Base-by-base conservation (phyloP, 495 filamentous ascomycete species). In the Letharia lupina region DNA sequence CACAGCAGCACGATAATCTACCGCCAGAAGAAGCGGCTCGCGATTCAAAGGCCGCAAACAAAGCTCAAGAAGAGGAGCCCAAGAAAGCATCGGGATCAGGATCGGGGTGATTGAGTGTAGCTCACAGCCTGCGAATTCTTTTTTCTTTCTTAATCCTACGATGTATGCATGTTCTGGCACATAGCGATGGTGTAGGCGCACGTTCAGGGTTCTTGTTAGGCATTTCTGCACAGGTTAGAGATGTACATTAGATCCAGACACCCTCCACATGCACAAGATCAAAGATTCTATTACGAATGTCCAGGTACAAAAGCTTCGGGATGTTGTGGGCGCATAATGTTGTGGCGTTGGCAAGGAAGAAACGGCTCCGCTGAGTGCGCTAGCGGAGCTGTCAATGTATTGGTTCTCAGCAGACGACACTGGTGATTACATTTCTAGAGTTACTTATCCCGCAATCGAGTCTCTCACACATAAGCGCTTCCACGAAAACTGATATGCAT, bases 1-100 rank as follows among this genome's bases (percentile, higher is more conserved):
- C 87, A 58, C 87, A 90, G 69, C 86, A 93, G 69, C 84, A 87
- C 60, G 81, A 83, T 44, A 78, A 86, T 47, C 41, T 74, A 41
- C 75, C 75, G 20, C 65, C 74, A 48, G 74, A 77, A 65, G 74
- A 71, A 59, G 76, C 70, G 9, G 72, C 72, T 60, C 70, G 63
- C 37, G 37, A 67, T 59, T 60, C 71, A 16, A 74, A 70, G 63
- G 72, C 75, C 31, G 71, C 77, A 35, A 70, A 75, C 61, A 71
- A 77, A 37, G 76, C 77, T 37, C 74, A 80, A 64, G 73, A 74
- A 28, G 80, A 86, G 33, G 72, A 82, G 44, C 74, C 79, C 2
- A 90, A 90, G 75, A 86, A 85, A 67, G 77, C 81, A 39, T 86
- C 84, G 39, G 82, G 79, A 56, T 84, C 83, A 33, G 78, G 75